Evolutionary conservation across 345 rosid genomes (phyloP), one percentile per base, ranked within the genome.

Genomic region (Hibiscus tridactylites): DNA sequence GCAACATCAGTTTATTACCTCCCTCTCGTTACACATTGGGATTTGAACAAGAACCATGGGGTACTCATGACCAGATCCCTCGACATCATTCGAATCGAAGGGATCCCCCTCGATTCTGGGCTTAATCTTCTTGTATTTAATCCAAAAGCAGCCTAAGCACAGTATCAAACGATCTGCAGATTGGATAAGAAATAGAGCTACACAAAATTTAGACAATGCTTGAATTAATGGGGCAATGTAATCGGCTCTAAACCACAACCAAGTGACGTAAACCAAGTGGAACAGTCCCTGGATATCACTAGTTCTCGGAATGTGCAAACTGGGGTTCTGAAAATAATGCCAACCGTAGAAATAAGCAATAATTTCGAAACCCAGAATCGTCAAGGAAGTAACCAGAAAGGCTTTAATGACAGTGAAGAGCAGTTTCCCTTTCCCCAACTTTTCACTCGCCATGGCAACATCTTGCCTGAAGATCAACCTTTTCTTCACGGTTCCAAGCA

Each of bases 11-110:
- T 72, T 28, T 42, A n/a, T 76, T 81, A 88, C 94, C 92, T 88
- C 92, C 72, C 81, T 88, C 68, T 91, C 97, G 54, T 91, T 91
- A 60, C 91, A 87, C 93, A 90, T 90, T 52, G 96, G 96, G 28
- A 90, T 88, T 82, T 90, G 97, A 79, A 91, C 94, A 79, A 91
- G 97, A 82, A 87, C 92, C 93, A 81, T 87, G 37, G 97, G 97
- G 67, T 86, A 88, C 75, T 70, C 81, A 73, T 47, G 83, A 9
- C 82, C 75, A 4, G 83, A 73, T 63, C 86, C 84, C 70, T 88
- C 91, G 62, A 79, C 83, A 80, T 84, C 91, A 74, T 71, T 83
- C 16, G 84, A 76, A 75, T 79, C 75, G 75, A 86, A 88, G 5
- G 90, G 86, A 71, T 87, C 78, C 54, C 85, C 87, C 6, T 79